A percentile compares a stretch with the other conserved stretches of the same genome.
Evolutionary conservation across 768 basidiomycete species (phyloP).

Genomic region (Suillus fuscotomentosus): DNA sequence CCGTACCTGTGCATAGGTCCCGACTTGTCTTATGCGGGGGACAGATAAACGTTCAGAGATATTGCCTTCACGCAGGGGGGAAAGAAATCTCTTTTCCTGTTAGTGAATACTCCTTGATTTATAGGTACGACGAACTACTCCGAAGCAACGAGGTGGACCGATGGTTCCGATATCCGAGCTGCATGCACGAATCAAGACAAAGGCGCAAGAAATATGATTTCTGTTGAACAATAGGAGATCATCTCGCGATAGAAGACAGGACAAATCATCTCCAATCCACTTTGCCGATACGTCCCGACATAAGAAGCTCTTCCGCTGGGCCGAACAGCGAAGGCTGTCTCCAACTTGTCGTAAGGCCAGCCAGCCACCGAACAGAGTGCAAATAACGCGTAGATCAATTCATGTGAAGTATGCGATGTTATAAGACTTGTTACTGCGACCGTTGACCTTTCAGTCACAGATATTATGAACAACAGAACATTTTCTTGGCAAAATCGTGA

Average conservation of each 20-base stretch:
- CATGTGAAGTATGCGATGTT: background rate
- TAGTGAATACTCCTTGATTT: constrained; percentile 10
- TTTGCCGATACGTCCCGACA: background rate
- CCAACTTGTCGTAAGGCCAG: background rate
- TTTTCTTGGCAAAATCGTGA: background rate
- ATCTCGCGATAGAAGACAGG: background rate
- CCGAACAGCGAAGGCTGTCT: background rate
- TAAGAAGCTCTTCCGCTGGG: background rate
- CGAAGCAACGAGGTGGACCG: constrained; percentile 9
- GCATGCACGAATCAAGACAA: constrained; percentile 1
- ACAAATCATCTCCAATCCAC: background rate
- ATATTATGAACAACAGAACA: background rate
- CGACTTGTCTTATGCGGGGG: constrained; percentile 10
- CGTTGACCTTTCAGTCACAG: background rate
- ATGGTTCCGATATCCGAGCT: constrained; percentile 13
- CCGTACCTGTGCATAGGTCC: constrained; percentile 21
- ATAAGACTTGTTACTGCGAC: background rate
- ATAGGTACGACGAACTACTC: constrained; percentile 10
- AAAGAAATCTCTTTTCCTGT: constrained; percentile 14
- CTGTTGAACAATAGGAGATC: background rate
- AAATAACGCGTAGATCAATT: background rate
- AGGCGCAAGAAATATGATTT: background rate
- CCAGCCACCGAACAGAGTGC: background rate
- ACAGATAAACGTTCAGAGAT: constrained; percentile 9
- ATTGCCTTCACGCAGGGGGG: constrained; percentile 10